These are phyloP conservation scores for Plectosphaerella sp. DNA, from an alignment of 2,329 filamentous ascomycete species.

Conservation along the genomic window DNA sequence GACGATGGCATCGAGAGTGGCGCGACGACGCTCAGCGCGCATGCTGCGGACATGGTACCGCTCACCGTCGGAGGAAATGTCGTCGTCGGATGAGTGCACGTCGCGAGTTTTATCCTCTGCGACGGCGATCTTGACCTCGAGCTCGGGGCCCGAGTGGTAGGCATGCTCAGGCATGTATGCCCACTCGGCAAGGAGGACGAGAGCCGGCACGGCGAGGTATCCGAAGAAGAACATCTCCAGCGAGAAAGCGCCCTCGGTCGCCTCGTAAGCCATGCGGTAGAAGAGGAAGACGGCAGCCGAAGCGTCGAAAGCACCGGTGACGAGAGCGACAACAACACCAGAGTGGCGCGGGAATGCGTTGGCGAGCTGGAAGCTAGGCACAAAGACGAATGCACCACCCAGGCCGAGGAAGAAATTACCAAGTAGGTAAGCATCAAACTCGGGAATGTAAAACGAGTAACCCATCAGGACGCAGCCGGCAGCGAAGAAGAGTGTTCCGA, in stretches of 20 bases:
- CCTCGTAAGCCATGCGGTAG: conserved; percentile 67
- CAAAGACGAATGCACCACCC: conserved; percentile 79
- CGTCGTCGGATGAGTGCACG: conserved; percentile 50
- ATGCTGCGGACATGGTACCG: conserved; percentile 35
- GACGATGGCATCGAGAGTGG: conserved; percentile 58
- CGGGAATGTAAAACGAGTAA: conserved; percentile 54
- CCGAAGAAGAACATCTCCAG: conserved; percentile 35
- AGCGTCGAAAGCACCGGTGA: conserved; percentile 80
- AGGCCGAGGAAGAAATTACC: conserved; percentile 74
- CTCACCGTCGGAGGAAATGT: conserved; percentile 41
- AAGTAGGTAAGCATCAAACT: conserved; percentile 68
- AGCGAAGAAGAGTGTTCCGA: conserved; percentile 64
- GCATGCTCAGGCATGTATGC: conserved; percentile 32
- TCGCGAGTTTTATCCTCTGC: conserved; percentile 31
- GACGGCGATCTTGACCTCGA: conserved; percentile 33
- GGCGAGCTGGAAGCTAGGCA: conserved; percentile 78
- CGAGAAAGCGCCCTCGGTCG: conserved; percentile 34
- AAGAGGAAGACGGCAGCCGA: conserved; percentile 74
- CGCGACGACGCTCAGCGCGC: conserved; percentile 47
- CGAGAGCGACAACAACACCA: conserved; percentile 69
- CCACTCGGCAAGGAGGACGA: conserved; percentile 31
- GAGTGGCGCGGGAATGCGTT: conserved; percentile 76
- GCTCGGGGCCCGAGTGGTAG: conserved; percentile 32
- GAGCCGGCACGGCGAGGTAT: conserved; percentile 28
- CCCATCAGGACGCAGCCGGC: conserved; percentile 68